Conservation (phyloP, 768 basidiomycete genomes). For the Tylopilus felleus region DNA sequence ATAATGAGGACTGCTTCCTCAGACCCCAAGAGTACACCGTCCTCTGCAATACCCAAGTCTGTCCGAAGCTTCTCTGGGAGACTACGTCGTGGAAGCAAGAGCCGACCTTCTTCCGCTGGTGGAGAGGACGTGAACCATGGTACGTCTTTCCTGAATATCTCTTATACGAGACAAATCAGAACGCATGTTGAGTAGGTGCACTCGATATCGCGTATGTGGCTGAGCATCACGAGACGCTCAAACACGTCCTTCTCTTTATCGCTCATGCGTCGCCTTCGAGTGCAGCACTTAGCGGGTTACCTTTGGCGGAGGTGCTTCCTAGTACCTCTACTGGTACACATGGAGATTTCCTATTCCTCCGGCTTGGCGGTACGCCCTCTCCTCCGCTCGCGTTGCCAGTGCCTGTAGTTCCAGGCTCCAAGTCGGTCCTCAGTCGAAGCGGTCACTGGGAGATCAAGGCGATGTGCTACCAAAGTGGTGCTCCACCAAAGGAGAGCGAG, state of each 20-base stretch:
- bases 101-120: constrained; percentile 14
- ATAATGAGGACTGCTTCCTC: constrained; percentile 18
- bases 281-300: constrained; percentile 41
- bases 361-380: constrained; percentile 55
- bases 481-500: constrained; percentile 16
- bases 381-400: constrained; percentile 55
- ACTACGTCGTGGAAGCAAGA: constrained; percentile 21
- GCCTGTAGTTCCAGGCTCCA: constrained; percentile 55
- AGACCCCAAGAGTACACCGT: constrained; percentile 7
- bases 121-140: constrained; percentile 13
- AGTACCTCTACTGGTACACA: constrained; percentile 37
- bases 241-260: constrained; percentile 74
- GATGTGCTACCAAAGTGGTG: constrained; percentile 28
- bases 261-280: constrained; percentile 26
- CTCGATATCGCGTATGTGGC: constrained; percentile 52
- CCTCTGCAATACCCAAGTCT: constrained; percentile 6
- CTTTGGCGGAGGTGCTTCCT: constrained; percentile 60
- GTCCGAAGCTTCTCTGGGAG: constrained; percentile 22
- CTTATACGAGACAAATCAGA: background rate
- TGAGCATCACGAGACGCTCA: constrained; percentile 85
- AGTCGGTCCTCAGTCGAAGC: constrained; percentile 52
- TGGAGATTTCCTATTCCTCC: constrained; percentile 60
- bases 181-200: constrained; percentile 16
- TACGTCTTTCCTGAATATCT: constrained; percentile 5
- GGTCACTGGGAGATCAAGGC: constrained; percentile 75